phyloP scores from a whole-genome alignment of 1,284 basidiomycete species.

The Testicularia cyperi region DNA sequence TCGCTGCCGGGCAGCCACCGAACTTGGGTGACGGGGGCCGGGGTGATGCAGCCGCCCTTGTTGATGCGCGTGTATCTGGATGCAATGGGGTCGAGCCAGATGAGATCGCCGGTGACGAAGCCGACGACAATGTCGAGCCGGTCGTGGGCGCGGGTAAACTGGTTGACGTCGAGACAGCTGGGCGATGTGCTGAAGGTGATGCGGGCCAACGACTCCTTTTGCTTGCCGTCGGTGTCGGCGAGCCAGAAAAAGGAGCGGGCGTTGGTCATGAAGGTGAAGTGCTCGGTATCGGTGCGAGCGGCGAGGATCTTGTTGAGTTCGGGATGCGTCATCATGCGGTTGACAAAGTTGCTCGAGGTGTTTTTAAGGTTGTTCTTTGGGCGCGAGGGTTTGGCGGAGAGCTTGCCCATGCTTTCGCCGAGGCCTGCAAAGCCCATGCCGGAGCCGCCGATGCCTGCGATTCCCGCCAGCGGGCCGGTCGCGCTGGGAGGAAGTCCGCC shows the following conservation, averaged over 20 bases:
- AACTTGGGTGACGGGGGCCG: conserved; percentile 77
- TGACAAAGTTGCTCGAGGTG: conserved; percentile 84
- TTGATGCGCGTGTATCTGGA: conserved; percentile 86
- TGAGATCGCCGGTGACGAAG: conserved; percentile 84
- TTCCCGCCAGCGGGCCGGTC: conserved; percentile 28
- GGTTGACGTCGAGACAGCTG: conserved; percentile 85
- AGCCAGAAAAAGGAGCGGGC: conserved; percentile 49
- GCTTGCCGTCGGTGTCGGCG: conserved; percentile 32
- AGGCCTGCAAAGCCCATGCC: conserved; percentile 38
- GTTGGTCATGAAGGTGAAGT: conserved; percentile 48
- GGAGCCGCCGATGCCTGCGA: conserved; percentile 30
- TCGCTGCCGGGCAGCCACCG: conserved; percentile 76
- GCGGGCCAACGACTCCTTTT: conserved; percentile 69
- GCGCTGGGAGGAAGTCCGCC: conserved; percentile 32
- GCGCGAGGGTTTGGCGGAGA: conserved; percentile 62
- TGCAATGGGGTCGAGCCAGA: conserved; percentile 75
- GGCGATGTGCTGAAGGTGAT: conserved; percentile 74
- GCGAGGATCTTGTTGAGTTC: conserved; percentile 71
- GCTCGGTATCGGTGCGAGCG: conserved; percentile 68
- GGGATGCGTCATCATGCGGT: conserved; percentile 76
- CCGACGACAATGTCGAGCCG: conserved; percentile 88
- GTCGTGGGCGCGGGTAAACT: conserved; percentile 73
- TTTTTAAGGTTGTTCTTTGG: conserved; percentile 86
- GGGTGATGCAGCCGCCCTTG: conserved; percentile 81
- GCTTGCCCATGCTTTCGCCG: conserved; percentile 32